Evolutionary conservation across 192 early-diverging fungal genomes (phyloP), one percentile per base, ranked within the genome.

Genomic region (Phlyctochytrium planicorne): DNA sequence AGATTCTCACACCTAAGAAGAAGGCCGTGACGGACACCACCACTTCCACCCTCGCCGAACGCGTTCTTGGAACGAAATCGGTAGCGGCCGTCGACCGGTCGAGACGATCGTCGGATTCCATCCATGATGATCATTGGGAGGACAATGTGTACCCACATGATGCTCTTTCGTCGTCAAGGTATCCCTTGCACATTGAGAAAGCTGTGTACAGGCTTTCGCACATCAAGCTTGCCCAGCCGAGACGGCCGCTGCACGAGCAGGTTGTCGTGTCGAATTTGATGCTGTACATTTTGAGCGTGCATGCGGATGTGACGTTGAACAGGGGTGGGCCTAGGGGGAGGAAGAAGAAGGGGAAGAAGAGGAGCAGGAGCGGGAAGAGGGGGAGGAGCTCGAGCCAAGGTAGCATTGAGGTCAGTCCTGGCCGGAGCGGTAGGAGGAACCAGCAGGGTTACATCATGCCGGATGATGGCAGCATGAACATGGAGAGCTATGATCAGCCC

Each of bases 211-310:
- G 72, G 52, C 63, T 79, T 24, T 81, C 79, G 2, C 82, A 84
- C 65, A 72, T 70, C 62, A 84, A 84, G 62, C 66, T 84, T 2
- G 76, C 82, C 10, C 71, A 81, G 62, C 62, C 61, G 27, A 63
- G 77, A 1, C 71, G 79, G 2, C 72, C 82, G 1, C 71, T 84
- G 34, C 16, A 52, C 23, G 69, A 84, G 27, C 82, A 84, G 65
- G 82, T 84, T 20, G 60, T 77, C 65, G 77, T 84, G n/a, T 66
- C 67, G 24, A 84, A 84, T 62, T 65, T 81, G 33, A 84, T 84
- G 82, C 68, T 80, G 59, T 84, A 81, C 66, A 84, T 84, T 32
- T 67, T 84, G n/a, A 65, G 66, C 16, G 82, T 84, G 2, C 82
- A 84, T 65, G 77, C 79, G 20, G 78, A 78, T 60, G 79, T 84